Evolutionary conservation across 495 filamentous ascomycete genomes (phyloP), one percentile per base, ranked within the genome.

Genomic region (Penicillium silybi): DNA sequence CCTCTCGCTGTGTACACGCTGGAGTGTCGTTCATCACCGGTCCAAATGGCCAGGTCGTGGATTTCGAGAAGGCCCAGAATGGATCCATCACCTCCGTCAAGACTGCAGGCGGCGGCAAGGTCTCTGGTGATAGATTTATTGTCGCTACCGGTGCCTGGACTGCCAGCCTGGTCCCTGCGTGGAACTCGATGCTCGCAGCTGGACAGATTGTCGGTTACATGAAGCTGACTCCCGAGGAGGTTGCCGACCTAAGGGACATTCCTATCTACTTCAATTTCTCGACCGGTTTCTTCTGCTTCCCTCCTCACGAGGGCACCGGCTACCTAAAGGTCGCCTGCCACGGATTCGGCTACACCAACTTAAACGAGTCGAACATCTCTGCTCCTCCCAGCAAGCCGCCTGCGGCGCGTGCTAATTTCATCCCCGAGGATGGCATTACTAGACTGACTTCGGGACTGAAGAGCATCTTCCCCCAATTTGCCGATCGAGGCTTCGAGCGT

Each of bases 101-200:
- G 4, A 65, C 65, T 1, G 44, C 45, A 0, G 71, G 75, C 41
- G 82, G 83, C 1, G 57, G 57, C 26, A 62, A 57, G n/a, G 46
- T 92, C 2, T 61, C 63, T 0, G 89, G 87, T 0, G 82, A 86
- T 17, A 74, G 89, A 3, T 83, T 85, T 19, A 74, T 95, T 41
- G 69, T 92, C n/a, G 88, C 90, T 0, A 80, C 88, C 0, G 91
- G 91, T 13, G 87, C 91, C 0, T 95, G 90, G 91, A 86, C 86
- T 4, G 77, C 79, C 2, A 70, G 74, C 2, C 68, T 96, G 2
- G 62, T 95, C 16, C 83, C 90, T 58, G 63, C 92, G 0, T 68
- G 80, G 29, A 87, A 88, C 2, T 74, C 85, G 8, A 83, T 80
- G 19, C 71, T 82, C 23, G 85, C 89, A 1, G 87, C 86, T 0